A percentile compares a stretch with the other conserved stretches of the same genome.
Evolutionary conservation across 495 filamentous ascomycete genomes (phyloP).

Genomic region (Aspergillus wentii): DNA sequence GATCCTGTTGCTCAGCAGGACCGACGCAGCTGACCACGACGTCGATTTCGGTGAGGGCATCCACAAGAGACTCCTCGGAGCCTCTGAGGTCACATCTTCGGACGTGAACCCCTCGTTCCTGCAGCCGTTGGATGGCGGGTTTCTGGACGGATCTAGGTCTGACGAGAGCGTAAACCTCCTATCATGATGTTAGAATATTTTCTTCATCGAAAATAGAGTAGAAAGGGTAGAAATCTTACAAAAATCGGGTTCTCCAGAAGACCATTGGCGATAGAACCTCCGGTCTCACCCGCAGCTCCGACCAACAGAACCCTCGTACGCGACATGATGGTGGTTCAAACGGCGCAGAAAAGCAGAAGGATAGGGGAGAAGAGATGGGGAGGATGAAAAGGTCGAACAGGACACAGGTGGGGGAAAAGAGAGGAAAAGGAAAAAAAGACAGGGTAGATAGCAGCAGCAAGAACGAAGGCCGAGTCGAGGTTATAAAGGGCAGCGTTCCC

Average conservation of each 20-base stretch:
- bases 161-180: conserved; percentile 48
- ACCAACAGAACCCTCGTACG: conserved; percentile 42
- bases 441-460: conserved; percentile 10
- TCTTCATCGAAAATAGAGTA: background rate
- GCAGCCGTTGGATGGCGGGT: conserved; percentile 35
- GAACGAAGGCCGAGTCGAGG: conserved; percentile 20
- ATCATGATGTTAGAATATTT: background rate
- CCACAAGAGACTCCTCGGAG: conserved; percentile 40
- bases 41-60: conserved; percentile 43
- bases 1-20: conserved; percentile 39
- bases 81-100: conserved; percentile 42
- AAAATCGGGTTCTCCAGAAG: conserved; percentile 36
- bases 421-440: conserved; percentile 10
- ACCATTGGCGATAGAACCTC: conserved; percentile 44
- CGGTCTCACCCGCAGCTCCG: conserved; percentile 45
- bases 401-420: no score
- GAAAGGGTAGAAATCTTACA: conserved; percentile 19
- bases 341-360: conserved; percentile 10
- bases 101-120: conserved; percentile 42
- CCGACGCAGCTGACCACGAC: conserved; percentile 51
- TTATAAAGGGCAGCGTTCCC: conserved; percentile 33
- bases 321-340: conserved; percentile 36
- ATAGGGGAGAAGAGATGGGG: conserved; percentile 10
- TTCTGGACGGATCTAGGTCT: conserved; percentile 45
- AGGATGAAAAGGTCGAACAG: no score